phyloP scores from a whole-genome alignment of 2,329 filamentous ascomycete species.

The Phaeosphaeria sp. region DNA sequence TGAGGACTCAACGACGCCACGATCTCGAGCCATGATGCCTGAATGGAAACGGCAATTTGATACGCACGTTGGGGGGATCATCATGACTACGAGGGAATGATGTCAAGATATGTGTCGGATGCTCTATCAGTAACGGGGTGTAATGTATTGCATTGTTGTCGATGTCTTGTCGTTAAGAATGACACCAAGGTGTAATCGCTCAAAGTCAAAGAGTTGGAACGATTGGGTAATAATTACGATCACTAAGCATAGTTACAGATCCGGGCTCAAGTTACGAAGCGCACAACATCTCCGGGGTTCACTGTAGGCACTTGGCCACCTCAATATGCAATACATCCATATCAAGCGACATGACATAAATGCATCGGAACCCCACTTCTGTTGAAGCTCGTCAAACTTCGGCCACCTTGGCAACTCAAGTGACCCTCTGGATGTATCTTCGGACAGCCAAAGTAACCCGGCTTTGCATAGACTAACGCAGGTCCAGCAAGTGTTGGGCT shows the following conservation, averaged over 20 bases:
- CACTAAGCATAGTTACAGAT: background rate
- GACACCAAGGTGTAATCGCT: too few relatives aligned
- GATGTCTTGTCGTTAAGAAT: too few relatives aligned
- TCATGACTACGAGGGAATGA: conserved; percentile 10
- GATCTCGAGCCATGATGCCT: conserved; percentile 36
- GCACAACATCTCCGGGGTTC: background rate
- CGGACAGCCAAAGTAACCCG: background rate
- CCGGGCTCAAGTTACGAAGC: background rate
- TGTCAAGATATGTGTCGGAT: too few relatives aligned
- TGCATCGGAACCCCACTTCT: background rate
- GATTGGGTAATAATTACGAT: too few relatives aligned
- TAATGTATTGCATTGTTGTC: background rate
- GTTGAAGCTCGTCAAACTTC: background rate
- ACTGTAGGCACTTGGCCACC: background rate
- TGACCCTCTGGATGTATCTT: background rate
- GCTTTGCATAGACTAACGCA: background rate
- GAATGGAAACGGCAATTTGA: conserved; percentile 42
- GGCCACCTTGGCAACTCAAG: background rate
- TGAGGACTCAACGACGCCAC: conserved; percentile 12
- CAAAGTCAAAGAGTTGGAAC: too few relatives aligned
- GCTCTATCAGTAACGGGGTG: background rate
- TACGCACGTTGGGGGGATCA: conserved; percentile 27
- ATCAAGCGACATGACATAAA: background rate
- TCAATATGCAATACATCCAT: background rate
- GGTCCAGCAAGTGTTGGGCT: background rate